Base-by-base conservation (phyloP, 139 green algal genomes). In the Chlamydomonas incerta region DNA sequence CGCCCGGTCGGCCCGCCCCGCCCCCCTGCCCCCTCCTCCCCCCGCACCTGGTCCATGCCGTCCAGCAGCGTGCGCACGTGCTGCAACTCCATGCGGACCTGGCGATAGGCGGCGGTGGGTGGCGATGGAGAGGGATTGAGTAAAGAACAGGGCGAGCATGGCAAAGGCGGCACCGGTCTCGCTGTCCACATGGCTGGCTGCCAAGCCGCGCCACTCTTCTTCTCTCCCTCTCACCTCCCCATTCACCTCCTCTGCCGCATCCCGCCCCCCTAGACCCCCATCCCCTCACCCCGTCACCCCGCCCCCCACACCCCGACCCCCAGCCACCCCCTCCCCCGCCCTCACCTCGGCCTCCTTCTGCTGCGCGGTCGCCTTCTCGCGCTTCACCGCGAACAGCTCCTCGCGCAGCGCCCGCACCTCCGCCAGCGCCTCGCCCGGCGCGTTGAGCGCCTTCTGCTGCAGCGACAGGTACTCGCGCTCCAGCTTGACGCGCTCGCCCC, bases 401-500 rank as follows among this genome's bases (percentile, higher is more conserved):
- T 91, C 90, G 28, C 90, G 89, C 79, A 94, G 87, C 28, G 66
- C 60, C 23, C 90, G 87, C 41, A 91, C 83, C 75, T 94, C 91
- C 5, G 60, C 74, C 80, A 95, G 72, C 37, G 88, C 88, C 14
- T 76, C 41, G 6, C 87, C 88, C 1, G 90, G 88, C 15, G 88
- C 90, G 18, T 55, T 80, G 74, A 95, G 82, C 26, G 86, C 81
- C 70, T 89, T 90, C 75, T 73, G 80, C 86, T 93, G 92, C 74
- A 92, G 88, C 28, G 85, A 75, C 37, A 95, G 66, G 74, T 92
- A 93, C 55, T 91, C 91, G 18, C 93, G 90, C 87, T 95, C 88
- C 58, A 96, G 82, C 90, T 95, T 92, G 55, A 97, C 87, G 14
- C 92, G 89, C 85, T 96, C 90, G 66, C 91, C 87, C 73, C 90